Conservation (phyloP, 140 eudicot genomes). For the Cichorium intybus region DNA sequence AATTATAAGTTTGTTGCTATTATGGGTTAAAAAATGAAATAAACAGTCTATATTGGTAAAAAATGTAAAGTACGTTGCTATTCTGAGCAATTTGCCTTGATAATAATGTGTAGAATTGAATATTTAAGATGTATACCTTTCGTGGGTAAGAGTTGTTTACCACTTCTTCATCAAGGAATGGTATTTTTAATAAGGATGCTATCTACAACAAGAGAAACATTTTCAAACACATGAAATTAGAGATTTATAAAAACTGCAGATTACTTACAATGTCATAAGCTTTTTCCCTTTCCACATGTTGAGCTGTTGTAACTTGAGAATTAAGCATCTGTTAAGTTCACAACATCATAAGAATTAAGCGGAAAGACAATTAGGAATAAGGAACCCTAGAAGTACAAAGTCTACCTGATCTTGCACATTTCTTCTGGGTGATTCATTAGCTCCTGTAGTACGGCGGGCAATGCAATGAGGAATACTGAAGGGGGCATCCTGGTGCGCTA, state of each 20-base stretch:
- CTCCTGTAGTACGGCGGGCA: constrained; percentile 76
- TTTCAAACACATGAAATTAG: constrained; percentile 4
- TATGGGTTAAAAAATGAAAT: too few species aligned
- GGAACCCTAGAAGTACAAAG: background rate
- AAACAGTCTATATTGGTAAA: too few species aligned
- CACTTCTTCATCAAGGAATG: constrained; percentile 78
- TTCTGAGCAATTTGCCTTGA: background rate
- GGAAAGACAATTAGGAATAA: background rate
- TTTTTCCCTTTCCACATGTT: constrained; percentile 92
- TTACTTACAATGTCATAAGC: constrained; percentile 86
- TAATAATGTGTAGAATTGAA: background rate
- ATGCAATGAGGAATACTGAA: constrained; percentile 83
- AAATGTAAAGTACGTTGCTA: too few species aligned
- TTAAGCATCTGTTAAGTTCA: constrained; percentile 63
- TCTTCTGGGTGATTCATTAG: constrained; percentile 60
- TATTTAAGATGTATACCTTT: constrained; percentile 45
- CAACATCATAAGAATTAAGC: background rate
- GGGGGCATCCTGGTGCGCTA: constrained; percentile 77
- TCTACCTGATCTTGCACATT: constrained; percentile 80
- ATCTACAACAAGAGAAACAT: constrained; percentile 42
- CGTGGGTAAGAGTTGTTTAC: constrained; percentile 54
- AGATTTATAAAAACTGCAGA: background rate
- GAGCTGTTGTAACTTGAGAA: constrained; percentile 94
- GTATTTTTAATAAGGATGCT: constrained; percentile 89
- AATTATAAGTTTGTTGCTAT: too few species aligned